phyloP scores from a whole-genome alignment of 176 grass and related monocot genomes.

The Areca catechu region DNA sequence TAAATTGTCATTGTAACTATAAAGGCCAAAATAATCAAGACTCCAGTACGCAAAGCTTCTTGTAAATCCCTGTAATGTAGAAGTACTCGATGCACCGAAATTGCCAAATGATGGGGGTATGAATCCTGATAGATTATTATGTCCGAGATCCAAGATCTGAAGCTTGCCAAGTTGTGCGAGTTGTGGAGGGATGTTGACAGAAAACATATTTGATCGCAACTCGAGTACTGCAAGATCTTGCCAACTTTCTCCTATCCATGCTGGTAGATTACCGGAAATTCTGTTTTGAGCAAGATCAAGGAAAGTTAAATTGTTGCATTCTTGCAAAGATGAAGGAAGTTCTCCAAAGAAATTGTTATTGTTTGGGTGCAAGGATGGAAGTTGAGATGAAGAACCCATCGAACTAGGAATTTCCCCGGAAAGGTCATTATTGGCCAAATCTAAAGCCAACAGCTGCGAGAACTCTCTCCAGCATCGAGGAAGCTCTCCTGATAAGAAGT shows the following conservation, averaged over 20 bases:
- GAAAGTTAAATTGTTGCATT: slow-evolving; percentile 8
- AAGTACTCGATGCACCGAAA: slow-evolving; percentile 15
- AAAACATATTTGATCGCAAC: too few species aligned
- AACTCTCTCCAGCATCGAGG: too few species aligned
- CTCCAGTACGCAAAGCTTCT: too few species aligned
- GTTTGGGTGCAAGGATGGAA: slow-evolving; percentile 14
- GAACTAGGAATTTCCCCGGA: too few species aligned
- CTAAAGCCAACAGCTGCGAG: too few species aligned
- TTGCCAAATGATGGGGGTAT: slow-evolving; percentile 18
- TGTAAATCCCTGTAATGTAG: neutral
- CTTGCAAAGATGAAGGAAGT: slow-evolving; percentile 21
- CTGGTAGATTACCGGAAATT: slow-evolving; percentile 22
- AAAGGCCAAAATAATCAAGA: neutral
- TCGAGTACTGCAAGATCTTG: too few species aligned
- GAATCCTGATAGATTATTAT: slow-evolving; percentile 12
- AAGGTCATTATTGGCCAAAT: too few species aligned
- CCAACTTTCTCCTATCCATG: slow-evolving; percentile 7
- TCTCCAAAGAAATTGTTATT: slow-evolving; percentile 23
- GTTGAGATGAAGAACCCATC: too few species aligned
- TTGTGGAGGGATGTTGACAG: too few species aligned
- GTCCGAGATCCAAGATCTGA: too few species aligned
- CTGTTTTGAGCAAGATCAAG: slow-evolving; percentile 32
- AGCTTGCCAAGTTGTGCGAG: too few species aligned
- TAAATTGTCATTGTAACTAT: neutral
- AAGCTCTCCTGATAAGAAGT: too few species aligned